A percentile compares a stretch with the other conserved stretches of the same genome.
Conservation (phyloP, 805 yeast genomes). For the Candida arabinofermentans region DNA sequence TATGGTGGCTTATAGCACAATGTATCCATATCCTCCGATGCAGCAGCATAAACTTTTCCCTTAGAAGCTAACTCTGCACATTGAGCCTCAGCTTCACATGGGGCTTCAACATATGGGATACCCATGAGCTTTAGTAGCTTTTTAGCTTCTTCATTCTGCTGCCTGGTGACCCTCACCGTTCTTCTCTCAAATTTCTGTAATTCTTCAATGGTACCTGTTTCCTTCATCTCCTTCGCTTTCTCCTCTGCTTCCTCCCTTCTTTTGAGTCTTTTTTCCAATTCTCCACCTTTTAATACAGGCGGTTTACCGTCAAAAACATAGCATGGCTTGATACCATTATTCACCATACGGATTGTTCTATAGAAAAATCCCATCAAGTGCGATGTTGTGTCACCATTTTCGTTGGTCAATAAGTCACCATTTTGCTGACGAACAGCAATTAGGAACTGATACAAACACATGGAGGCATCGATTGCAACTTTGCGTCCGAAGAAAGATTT, state of each 20-base stretch:
- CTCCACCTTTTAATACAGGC: constrained; percentile 90
- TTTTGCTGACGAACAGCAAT: constrained; percentile 96
- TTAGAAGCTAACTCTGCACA: constrained; percentile 89
- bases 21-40: constrained; percentile 99
- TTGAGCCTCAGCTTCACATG: constrained; percentile 98
- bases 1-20: constrained; percentile 85
- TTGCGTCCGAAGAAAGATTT: constrained; percentile 88
- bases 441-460: constrained; percentile 93
- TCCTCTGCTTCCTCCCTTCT: constrained; percentile 81
- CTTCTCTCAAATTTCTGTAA: constrained; percentile 75
- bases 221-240: constrained; percentile 69
- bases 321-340: constrained; percentile 91
- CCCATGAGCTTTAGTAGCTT: constrained; percentile 84
- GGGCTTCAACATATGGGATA: constrained; percentile 88
- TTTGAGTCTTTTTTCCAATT: constrained; percentile 77
- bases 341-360: constrained; percentile 84
- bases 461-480: constrained; percentile 96
- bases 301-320: constrained; percentile 98
- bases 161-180: constrained; percentile 81
- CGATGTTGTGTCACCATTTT: constrained; percentile 86
- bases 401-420: constrained; percentile 88
- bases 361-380: constrained; percentile 97
- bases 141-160: constrained; percentile 94
- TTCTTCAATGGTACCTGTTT: constrained; percentile 76
- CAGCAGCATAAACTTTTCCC: constrained; percentile 95